Base-by-base conservation (phyloP, 768 basidiomycete genomes). In the Saitozyma sp. region DNA sequence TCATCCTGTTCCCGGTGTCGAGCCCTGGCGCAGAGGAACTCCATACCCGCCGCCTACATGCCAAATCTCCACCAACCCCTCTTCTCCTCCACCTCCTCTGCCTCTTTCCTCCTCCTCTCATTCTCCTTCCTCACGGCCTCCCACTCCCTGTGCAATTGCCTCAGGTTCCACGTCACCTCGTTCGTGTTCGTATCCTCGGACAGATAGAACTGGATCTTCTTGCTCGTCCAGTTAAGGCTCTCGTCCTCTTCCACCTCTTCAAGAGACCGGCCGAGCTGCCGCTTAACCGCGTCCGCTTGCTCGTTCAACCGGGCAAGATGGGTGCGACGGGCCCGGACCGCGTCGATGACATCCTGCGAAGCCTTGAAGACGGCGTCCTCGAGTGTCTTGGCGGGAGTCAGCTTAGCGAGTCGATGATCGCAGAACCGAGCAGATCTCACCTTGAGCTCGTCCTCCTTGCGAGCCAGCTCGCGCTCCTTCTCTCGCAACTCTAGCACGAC, bases 161-260 rank as follows among this genome's bases (percentile, higher is more conserved):
- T 45, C 45, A 75, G 41, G 29, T 60, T 59, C 48, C 58, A 65
- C n/a, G 64, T 58, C 39, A 75, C 39, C 40, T 72, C 68, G 8
- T 66, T 50, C 16, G 55, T 46, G 38, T 67, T 62, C 16, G 65
- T 69, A 55, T 70, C 69, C 49, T 68, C 74, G 37, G 53, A 58
- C 29, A 68, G 45, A 51, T 69, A 64, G 50, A 66, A 73, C 45
- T 66, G 61, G 43, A 75, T 72, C 49, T 60, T 65, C 20, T 65
- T 54, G 20, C 40, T 65, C 14, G 64, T 60, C 48, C 54, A 62
- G 7, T 56, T 55, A 0, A 69, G 54, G 37, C 55, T 54, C 17
- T 62, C 56, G 57, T 75, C 64, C 16, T 70, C 68, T 39, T 69
- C 67, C 9, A 69, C 58, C 13, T 62, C 54, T 9, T 70, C 66